Percentiles rank a stretch among this genome's conserved stretches.
phyloP scores from a whole-genome alignment of 139 green algal species.

The Yamagishiella unicocca region DNA sequence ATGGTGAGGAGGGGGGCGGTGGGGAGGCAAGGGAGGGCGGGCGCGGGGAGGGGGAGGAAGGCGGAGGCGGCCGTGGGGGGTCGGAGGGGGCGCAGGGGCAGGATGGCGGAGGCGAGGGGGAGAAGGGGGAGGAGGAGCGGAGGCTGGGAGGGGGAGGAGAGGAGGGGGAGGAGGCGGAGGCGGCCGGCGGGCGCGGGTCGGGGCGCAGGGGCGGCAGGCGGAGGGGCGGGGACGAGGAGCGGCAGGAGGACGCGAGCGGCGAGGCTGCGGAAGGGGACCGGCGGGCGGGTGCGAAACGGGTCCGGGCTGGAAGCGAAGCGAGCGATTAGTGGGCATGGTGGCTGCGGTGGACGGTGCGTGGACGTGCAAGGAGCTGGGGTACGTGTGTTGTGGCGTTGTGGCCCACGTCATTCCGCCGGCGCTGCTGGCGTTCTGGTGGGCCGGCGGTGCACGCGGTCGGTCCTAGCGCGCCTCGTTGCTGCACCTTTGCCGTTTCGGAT shows the following conservation, averaged over 20 bases:
- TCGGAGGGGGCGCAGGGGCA: not conserved
- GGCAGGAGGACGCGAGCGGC: not conserved
- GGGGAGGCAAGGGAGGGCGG: not conserved
- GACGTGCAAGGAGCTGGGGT: no score
- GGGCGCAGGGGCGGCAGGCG: not conserved
- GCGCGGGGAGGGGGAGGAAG: not conserved
- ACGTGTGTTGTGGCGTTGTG: no score
- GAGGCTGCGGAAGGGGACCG: not conserved
- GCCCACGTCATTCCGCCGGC: no score
- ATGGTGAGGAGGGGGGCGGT: not conserved
- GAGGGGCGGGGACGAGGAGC: not conserved
- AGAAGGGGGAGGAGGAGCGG: not conserved
- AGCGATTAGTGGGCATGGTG: constrained; percentile 1
- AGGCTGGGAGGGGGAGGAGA: not conserved
- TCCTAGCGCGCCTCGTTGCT: no score
- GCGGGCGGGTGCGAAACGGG: not conserved
- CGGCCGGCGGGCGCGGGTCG: not conserved
- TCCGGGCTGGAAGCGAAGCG: not conserved
- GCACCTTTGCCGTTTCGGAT: no score
- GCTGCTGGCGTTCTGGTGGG: no score
- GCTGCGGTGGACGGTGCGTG: no score
- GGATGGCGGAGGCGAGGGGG: not conserved
- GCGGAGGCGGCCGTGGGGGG: not conserved
- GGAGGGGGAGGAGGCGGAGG: not conserved
- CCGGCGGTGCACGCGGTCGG: no score